A percentile compares a stretch with the other conserved stretches of the same genome.
Evolutionary conservation across 305 asterid genomes (phyloP).

Genomic region (Rubia tinctorum): DNA sequence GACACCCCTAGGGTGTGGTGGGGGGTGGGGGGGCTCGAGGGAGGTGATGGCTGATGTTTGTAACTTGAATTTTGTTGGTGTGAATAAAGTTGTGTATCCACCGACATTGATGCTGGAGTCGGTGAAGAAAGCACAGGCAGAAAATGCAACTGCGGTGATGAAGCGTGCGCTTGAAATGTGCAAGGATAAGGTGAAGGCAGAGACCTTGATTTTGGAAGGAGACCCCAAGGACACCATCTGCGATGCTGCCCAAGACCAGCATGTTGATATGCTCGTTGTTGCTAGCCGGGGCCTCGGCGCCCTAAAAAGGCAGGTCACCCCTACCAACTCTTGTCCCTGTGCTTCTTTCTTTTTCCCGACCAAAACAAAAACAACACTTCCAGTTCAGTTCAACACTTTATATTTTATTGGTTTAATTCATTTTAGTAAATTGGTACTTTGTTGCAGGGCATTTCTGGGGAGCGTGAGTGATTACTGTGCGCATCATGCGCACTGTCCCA

Average conservation of each 20-base stretch:
- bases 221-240: conserved; percentile 71
- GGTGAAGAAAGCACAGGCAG: conserved; percentile 47
- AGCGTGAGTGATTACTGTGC: conserved; percentile 57
- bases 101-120: conserved; percentile 40
- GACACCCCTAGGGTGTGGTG: no score
- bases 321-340: not conserved
- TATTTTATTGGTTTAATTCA: not conserved
- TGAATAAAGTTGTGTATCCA: conserved; percentile 14
- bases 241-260: conserved; percentile 47
- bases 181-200: conserved; percentile 41
- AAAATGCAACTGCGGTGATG: conserved; percentile 47
- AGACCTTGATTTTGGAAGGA: conserved; percentile 56
- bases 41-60: no score
- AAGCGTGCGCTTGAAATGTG: conserved; percentile 57
- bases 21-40: no score
- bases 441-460: conserved; percentile 54
- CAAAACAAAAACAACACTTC: no score
- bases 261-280: conserved; percentile 52
- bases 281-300: conserved; percentile 77
- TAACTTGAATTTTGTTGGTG: not conserved
- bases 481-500: conserved; percentile 49
- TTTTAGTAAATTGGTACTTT: no score
- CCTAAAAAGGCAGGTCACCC: conserved; percentile 44
- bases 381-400: not conserved
- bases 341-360: not conserved